Evolutionary conservation across 768 basidiomycete species (phyloP).

Genomic region (Rickenella mellea): DNA sequence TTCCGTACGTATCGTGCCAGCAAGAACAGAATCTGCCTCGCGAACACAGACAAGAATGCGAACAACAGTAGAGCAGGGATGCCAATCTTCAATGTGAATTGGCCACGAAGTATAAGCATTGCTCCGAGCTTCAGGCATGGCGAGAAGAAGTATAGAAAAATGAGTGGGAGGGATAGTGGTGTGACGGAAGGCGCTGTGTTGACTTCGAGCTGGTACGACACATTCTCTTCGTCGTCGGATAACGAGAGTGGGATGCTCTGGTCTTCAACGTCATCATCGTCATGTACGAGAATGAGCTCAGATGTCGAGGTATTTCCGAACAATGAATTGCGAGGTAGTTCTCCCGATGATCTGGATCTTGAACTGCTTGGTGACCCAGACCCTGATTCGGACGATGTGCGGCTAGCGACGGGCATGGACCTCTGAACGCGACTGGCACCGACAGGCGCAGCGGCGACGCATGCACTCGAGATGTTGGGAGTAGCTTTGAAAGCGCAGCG

Average conservation of each 20-base stretch:
- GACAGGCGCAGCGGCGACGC: too few species aligned
- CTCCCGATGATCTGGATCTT: too few species aligned
- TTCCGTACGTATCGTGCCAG: constrained; percentile 63
- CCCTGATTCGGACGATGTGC: too few species aligned
- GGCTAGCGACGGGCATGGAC: too few species aligned
- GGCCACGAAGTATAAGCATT: constrained; percentile 43
- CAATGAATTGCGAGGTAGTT: too few species aligned
- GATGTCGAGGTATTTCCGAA: too few species aligned
- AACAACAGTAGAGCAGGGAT: constrained; percentile 42
- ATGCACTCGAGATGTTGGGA: too few species aligned
- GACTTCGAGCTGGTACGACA: background rate
- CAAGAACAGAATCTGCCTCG: constrained; percentile 68
- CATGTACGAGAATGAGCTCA: background rate
- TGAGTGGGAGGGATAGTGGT: background rate
- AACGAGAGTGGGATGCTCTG: background rate
- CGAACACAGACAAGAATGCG: constrained; percentile 49
- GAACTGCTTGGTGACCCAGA: too few species aligned
- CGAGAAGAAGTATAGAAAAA: constrained; percentile 2
- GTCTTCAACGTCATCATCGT: background rate
- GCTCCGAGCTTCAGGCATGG: constrained; percentile 54
- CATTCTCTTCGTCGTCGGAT: background rate
- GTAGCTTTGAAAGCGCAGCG: too few species aligned
- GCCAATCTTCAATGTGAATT: constrained; percentile 37
- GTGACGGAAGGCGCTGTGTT: background rate
- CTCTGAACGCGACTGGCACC: too few species aligned